These are phyloP conservation scores for Lactifluus piperatus DNA, from an alignment of 768 basidiomycete genomes.

Conservation along the genomic window DNA sequence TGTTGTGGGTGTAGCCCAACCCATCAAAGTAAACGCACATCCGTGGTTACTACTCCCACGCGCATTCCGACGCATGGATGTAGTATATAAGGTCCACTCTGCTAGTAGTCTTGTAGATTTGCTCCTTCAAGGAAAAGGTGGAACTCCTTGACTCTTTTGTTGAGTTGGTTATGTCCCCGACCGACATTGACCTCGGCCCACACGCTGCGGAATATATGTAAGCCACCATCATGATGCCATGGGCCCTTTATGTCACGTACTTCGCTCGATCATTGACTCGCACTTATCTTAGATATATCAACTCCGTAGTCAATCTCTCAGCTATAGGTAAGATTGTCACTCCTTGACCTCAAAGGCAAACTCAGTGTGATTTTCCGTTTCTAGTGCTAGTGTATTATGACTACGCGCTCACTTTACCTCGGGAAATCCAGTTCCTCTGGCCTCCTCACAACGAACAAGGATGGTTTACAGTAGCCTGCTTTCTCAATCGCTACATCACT, in stretches of 20 bases:
- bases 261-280: neutral
- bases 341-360: neutral
- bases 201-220: neutral
- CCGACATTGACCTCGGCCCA: neutral
- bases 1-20: too few relatives aligned
- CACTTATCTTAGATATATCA: neutral
- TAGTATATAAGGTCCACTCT: too few relatives aligned
- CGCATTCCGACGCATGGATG: too few relatives aligned
- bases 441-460: slow-evolving; percentile 27
- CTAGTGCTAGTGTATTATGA: slow-evolving; percentile 27
- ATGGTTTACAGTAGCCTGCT: slow-evolving; percentile 36
- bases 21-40: too few relatives aligned
- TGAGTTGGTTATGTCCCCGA: slow-evolving; percentile 3
- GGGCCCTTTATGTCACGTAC: neutral
- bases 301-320: neutral
- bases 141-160: neutral
- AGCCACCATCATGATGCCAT: too few relatives aligned
- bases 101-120: too few relatives aligned
- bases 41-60: too few relatives aligned
- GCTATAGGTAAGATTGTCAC: neutral
- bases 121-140: neutral
- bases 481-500: slow-evolving; percentile 42
- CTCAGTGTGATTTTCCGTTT: neutral
- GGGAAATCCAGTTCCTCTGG: slow-evolving; percentile 40
- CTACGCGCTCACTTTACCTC: slow-evolving; percentile 24